Conservation (phyloP, 345 rosid genomes). For the Balakata baccata region DNA sequence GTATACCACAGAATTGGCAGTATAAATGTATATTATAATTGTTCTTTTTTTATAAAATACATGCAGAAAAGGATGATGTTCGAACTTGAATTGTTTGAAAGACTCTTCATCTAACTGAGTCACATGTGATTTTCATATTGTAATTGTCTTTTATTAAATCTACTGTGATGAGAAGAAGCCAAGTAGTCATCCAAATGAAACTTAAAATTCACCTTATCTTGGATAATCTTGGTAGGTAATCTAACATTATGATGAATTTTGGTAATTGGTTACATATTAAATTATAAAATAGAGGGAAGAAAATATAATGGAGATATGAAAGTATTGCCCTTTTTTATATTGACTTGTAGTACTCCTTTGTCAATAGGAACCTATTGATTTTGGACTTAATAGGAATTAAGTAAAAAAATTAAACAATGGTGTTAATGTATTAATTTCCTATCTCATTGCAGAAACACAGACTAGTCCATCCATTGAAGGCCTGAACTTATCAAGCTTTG, state of each 20-base stretch:
- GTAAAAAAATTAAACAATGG: neutral
- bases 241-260: slow-evolving; percentile 35
- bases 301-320: slow-evolving; percentile 8
- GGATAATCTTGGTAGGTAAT: slow-evolving; percentile 47
- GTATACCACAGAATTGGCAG: too few species aligned
- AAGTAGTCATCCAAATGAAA: slow-evolving; percentile 15
- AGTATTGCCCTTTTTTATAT: slow-evolving; percentile 9
- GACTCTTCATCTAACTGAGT: too few species aligned
- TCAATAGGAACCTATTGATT: slow-evolving; percentile 23
- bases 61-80: too few species aligned
- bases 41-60: too few species aligned
- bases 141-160: neutral
- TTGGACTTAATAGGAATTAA: slow-evolving; percentile 4
- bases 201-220: slow-evolving; percentile 19
- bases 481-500: slow-evolving; percentile 60
- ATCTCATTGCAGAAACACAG: slow-evolving; percentile 50
- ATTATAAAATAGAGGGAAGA: neutral
- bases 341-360: slow-evolving; percentile 23
- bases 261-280: slow-evolving; percentile 18
- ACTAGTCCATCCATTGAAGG: slow-evolving; percentile 61
- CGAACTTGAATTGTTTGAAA: too few species aligned
- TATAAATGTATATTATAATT: too few species aligned
- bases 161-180: slow-evolving; percentile 11
- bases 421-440: slow-evolving; percentile 16
- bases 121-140: too few species aligned